A percentile compares a stretch with the other conserved stretches of the same genome.
These are phyloP conservation scores for Fusarium sacchari DNA, from an alignment of 2,329 filamentous ascomycete genomes.

Conservation along the genomic window DNA sequence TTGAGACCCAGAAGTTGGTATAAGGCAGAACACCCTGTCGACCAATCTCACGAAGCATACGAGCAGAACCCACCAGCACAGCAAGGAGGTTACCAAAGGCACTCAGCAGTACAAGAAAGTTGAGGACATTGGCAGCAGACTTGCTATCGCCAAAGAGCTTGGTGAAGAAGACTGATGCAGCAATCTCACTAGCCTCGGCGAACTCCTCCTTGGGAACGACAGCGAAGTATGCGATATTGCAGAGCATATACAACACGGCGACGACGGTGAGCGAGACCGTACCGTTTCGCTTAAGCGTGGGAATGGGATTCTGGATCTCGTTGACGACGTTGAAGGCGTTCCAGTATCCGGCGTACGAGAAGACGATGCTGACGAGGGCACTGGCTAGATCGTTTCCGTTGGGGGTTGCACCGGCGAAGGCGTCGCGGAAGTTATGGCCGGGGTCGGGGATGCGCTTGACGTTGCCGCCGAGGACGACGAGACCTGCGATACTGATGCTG, in stretches of 20 bases:
- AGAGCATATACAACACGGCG: slow-evolving; percentile 65
- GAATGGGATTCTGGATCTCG: slow-evolving; percentile 69
- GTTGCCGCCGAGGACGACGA: slow-evolving; percentile 65
- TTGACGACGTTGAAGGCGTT: slow-evolving; percentile 72
- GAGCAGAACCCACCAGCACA: slow-evolving; percentile 63
- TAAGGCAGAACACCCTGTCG: slow-evolving; percentile 70
- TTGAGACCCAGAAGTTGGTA: slow-evolving; percentile 70
- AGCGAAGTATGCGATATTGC: slow-evolving; percentile 70
- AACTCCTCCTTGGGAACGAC: slow-evolving; percentile 66
- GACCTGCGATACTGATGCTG: slow-evolving; percentile 64
- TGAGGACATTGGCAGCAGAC: slow-evolving; percentile 61
- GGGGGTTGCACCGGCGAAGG: slow-evolving; percentile 48
- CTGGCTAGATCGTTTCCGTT: slow-evolving; percentile 52
- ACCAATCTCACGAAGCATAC: slow-evolving; percentile 69
- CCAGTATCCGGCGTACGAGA: slow-evolving; percentile 66
- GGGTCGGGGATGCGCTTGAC: slow-evolving; percentile 46
- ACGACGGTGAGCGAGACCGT: slow-evolving; percentile 62
- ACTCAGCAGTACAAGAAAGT: slow-evolving; percentile 66
- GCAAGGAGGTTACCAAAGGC: slow-evolving; percentile 69
- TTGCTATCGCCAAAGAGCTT: slow-evolving; percentile 64
- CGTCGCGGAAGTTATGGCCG: slow-evolving; percentile 49
- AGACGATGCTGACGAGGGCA: slow-evolving; percentile 68
- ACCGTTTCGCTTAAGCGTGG: slow-evolving; percentile 61
- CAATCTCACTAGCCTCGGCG: slow-evolving; percentile 61
- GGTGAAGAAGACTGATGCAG: slow-evolving; percentile 68